Evolutionary conservation across 1,284 basidiomycete genomes (phyloP).

Genomic region (Phylloboletellus chloephorus): DNA sequence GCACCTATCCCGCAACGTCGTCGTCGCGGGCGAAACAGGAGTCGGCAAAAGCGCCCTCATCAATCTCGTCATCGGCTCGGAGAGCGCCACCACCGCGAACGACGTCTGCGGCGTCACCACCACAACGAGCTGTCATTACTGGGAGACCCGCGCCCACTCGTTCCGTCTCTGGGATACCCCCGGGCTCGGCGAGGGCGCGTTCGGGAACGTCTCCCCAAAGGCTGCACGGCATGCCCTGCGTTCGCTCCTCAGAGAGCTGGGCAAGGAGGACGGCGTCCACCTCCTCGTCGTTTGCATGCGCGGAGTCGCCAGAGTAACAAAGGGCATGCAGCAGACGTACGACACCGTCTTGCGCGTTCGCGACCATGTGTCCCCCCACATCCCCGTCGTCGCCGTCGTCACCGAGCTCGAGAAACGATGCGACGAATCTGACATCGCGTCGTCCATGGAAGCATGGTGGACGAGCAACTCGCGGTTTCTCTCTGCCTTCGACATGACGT

Average conservation of each 20-base stretch:
- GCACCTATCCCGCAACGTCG: constrained; percentile 20
- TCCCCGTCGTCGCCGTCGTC: constrained; percentile 25
- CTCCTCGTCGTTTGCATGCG: constrained; percentile 30
- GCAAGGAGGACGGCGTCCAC: constrained; percentile 25
- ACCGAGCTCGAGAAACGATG: constrained; percentile 26
- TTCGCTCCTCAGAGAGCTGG: constrained; percentile 23
- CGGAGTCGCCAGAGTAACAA: constrained; percentile 17
- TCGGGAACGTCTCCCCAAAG: constrained; percentile 21
- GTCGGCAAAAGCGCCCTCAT: constrained; percentile 30
- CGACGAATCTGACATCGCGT: constrained; percentile 4
- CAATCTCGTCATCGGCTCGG: constrained; percentile 19
- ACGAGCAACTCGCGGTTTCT: constrained; percentile 6
- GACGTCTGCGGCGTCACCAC: constrained; percentile 25
- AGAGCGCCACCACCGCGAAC: constrained; percentile 18
- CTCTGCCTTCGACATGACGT: constrained; percentile 12
- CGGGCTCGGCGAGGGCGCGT: constrained; percentile 25
- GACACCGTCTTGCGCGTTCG: constrained; percentile 18
- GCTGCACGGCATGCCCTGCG: constrained; percentile 20
- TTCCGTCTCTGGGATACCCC: constrained; percentile 31
- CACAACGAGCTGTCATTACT: constrained; percentile 9
- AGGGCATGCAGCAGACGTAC: constrained; percentile 23
- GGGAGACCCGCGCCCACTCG: constrained; percentile 12
- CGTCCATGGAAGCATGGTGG: constrained; percentile 27
- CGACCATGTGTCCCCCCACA: constrained; percentile 19
- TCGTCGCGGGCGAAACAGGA: constrained; percentile 25